Evolutionary conservation across 2,329 filamentous ascomycete genomes (phyloP).

Genomic region (Cadophora malorum): DNA sequence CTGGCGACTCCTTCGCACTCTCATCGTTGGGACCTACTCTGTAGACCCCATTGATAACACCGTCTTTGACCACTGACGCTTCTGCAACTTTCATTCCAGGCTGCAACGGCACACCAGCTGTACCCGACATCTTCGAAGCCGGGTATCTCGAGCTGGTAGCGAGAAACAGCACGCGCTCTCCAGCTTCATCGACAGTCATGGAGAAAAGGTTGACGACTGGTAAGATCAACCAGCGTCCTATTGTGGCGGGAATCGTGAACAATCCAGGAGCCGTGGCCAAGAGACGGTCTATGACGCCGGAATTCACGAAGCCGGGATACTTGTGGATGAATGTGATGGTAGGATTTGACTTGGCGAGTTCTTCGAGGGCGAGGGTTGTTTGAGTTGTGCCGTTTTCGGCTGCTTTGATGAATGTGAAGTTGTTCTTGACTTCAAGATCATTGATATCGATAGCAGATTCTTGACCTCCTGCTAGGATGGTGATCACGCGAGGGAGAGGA

Average conservation of each 20-base stretch:
- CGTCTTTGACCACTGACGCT: constrained; percentile 44
- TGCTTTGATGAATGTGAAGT: constrained; percentile 48
- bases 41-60: constrained; percentile 50
- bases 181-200: constrained; percentile 44
- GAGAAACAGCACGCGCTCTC: constrained; percentile 50
- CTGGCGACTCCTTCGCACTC: constrained; percentile 38
- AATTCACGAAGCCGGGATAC: constrained; percentile 45
- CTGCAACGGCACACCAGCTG: constrained; percentile 34
- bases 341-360: constrained; percentile 54
- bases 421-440: constrained; percentile 46
- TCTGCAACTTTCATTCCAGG: constrained; percentile 36
- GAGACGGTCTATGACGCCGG: constrained; percentile 44
- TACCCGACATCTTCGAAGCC: constrained; percentile 29
- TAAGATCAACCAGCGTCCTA: constrained; percentile 36
- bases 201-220: constrained; percentile 44
- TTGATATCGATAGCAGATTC: constrained; percentile 59
- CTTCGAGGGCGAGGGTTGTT: constrained; percentile 57
- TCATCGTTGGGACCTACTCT: constrained; percentile 47
- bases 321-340: constrained; percentile 48
- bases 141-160: constrained; percentile 48
- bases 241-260: constrained; percentile 32
- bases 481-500: constrained; percentile 58
- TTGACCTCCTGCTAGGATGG: constrained; percentile 57
- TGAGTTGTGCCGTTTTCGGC: constrained; percentile 57
- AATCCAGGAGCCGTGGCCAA: constrained; percentile 38